Conservation (phyloP, 2,329 filamentous ascomycete species). For the Geoglossum cookeanum region DNA sequence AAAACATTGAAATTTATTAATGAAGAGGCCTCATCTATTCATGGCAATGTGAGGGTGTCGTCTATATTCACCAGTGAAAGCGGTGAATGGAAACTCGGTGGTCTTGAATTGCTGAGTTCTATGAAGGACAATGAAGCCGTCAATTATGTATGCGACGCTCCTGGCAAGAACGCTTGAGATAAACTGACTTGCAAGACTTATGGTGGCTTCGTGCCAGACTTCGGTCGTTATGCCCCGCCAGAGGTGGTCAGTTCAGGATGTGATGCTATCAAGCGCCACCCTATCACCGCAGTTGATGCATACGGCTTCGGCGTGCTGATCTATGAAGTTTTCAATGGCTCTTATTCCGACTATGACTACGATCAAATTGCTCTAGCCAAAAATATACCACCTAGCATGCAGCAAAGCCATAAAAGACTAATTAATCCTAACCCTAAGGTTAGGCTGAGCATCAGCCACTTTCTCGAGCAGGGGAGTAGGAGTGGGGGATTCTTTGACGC, state of each 20-base stretch:
- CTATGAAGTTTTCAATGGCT: constrained; percentile 81
- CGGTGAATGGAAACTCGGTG: constrained; percentile 91
- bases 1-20: constrained; percentile 94
- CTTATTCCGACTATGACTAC: constrained; percentile 47
- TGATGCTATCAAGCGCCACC: constrained; percentile 72
- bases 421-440: constrained; percentile 80
- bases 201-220: constrained; percentile 72
- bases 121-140: constrained; percentile 91
- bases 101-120: constrained; percentile 83
- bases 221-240: constrained; percentile 66
- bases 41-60: constrained; percentile 67
- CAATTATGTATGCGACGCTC: constrained; percentile 45
- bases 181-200: constrained; percentile 41
- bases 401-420: constrained; percentile 75
- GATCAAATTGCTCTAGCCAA: constrained; percentile 78
- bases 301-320: constrained; percentile 73
- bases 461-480: constrained; percentile 74
- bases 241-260: constrained; percentile 78
- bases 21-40: constrained; percentile 75
- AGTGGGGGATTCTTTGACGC: constrained; percentile 81
- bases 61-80: constrained; percentile 90
- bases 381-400: constrained; percentile 71
- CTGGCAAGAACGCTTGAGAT: not conserved
- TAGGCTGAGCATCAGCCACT: constrained; percentile 63
- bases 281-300: constrained; percentile 64